These are phyloP conservation scores for Colletotrichum higginsianum DNA, from an alignment of 2,329 filamentous ascomycete species.

Conservation along the genomic window DNA sequence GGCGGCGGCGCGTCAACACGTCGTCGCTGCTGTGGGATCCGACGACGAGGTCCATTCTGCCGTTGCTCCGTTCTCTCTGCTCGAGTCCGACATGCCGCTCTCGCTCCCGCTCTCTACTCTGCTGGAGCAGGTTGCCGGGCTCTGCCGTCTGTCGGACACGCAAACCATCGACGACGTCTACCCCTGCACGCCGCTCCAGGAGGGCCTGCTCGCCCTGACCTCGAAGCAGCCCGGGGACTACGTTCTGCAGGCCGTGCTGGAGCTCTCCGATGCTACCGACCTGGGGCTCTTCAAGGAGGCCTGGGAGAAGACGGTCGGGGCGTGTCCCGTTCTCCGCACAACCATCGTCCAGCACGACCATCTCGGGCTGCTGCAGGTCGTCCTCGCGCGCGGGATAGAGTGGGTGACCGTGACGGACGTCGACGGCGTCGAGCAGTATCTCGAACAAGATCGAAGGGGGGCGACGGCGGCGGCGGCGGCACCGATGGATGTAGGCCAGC, in stretches of 20 bases:
- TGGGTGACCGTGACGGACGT: neutral
- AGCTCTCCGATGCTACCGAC: constrained; percentile 44
- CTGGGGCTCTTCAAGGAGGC: constrained; percentile 44
- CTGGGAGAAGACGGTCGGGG: neutral
- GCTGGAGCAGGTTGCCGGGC: neutral
- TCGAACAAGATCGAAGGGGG: constrained; percentile 27
- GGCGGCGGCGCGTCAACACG: neutral
- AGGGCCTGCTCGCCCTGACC: constrained; percentile 56
- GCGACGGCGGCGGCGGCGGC: too few species aligned
- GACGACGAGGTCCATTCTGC: neutral
- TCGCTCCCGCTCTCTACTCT: neutral
- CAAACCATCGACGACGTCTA: constrained; percentile 52
- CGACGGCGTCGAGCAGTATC: neutral
- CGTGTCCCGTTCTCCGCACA: constrained; percentile 16
- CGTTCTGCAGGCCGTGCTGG: constrained; percentile 49
- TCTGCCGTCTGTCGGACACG: neutral
- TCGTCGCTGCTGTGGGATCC: neutral
- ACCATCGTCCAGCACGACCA: neutral
- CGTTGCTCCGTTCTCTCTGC: neutral
- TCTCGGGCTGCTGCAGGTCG: neutral
- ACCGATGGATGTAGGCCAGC: constrained; percentile 9
- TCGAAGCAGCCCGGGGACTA: constrained; percentile 53
- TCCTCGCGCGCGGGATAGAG: neutral
- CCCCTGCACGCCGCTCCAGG: constrained; percentile 58
- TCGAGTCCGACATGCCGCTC: neutral